Conservation (phyloP, 225 moss, liverwort and hornwort genomes). For the Polytrichum formosum region DNA sequence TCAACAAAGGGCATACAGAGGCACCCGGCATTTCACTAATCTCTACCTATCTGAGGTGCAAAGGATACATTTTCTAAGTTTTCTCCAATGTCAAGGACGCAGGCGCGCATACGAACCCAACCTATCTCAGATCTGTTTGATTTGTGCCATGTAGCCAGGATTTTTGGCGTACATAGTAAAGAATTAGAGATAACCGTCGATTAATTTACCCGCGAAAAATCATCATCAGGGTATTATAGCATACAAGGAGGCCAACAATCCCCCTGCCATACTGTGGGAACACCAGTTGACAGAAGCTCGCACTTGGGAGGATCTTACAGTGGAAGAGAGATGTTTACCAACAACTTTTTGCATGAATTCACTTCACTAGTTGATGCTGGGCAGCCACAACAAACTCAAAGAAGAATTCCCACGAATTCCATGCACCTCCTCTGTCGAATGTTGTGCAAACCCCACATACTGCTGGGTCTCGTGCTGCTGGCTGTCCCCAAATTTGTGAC, state of each 20-base stretch:
- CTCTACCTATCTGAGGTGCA: slow-evolving; percentile 3
- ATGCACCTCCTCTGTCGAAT: slow-evolving; percentile 9
- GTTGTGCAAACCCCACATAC: not conserved
- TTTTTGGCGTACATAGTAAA: slow-evolving; percentile 42
- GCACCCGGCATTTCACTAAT: not conserved
- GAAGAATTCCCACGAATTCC: not conserved
- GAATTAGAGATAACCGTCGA: slow-evolving; percentile 48
- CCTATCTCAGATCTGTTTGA: not conserved
- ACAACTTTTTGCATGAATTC: slow-evolving; percentile 10
- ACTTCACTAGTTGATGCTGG: slow-evolving; percentile 11
- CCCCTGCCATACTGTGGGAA: slow-evolving; percentile 27
- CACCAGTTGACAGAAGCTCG: slow-evolving; percentile 8
- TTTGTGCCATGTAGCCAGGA: slow-evolving; percentile 14
- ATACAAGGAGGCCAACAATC: slow-evolving; percentile 37
- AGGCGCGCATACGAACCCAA: not conserved
- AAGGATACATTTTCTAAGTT: not conserved
- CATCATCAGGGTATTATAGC: slow-evolving; percentile 27
- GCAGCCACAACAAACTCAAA: not conserved
- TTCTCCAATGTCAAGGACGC: not conserved
- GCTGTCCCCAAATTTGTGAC: not conserved
- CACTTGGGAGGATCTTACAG: not conserved
- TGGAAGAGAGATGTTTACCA: slow-evolving; percentile 6
- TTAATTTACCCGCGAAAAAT: slow-evolving; percentile 23
- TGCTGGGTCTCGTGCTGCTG: not conserved
- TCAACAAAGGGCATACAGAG: not conserved